Conservation (phyloP, 2,329 filamentous ascomycete species). For the Plenodomus biglobosus region DNA sequence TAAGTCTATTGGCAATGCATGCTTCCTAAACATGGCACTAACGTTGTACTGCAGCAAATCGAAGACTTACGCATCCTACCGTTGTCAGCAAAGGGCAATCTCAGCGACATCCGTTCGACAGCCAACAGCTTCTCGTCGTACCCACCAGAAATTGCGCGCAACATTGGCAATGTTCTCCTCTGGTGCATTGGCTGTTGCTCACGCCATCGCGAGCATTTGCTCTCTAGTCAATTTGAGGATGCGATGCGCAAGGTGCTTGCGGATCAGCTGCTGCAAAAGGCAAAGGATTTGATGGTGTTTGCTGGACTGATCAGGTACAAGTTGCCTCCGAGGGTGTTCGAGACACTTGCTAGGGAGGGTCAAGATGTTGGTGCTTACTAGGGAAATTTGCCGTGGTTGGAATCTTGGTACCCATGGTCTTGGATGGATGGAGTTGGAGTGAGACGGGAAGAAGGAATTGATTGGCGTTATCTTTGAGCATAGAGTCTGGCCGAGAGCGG, state of each 20-base stretch:
- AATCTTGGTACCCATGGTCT: too few relatives aligned
- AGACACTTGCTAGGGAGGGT: conserved; percentile 80
- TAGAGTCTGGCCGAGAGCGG: not conserved
- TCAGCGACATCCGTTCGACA: conserved; percentile 74
- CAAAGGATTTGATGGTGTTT: conserved; percentile 89
- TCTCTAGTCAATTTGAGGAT: conserved; percentile 72
- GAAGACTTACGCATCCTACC: conserved; percentile 76
- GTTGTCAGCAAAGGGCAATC: conserved; percentile 71
- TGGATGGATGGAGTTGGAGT: too few relatives aligned
- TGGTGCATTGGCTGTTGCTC: conserved; percentile 91
- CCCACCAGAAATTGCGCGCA: conserved; percentile 79
- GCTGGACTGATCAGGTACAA: conserved; percentile 90
- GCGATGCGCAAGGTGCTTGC: conserved; percentile 56
- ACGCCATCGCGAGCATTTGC: conserved; percentile 68
- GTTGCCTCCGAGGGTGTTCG: conserved; percentile 82
- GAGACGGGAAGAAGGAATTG: not conserved
- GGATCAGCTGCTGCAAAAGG: conserved; percentile 74
- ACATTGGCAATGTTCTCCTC: conserved; percentile 86
- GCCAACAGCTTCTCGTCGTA: conserved; percentile 80
- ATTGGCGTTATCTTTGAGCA: not conserved
- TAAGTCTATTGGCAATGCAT: conserved; percentile 49
- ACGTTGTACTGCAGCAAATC: conserved; percentile 62
- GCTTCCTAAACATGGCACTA: not conserved
- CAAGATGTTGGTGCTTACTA: conserved; percentile 38
- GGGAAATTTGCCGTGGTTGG: not conserved